A percentile compares a stretch with the other conserved stretches of the same genome.
These are phyloP conservation scores for Penicillium longicatenatum DNA, from an alignment of 495 filamentous ascomycete species.

Conservation along the genomic window DNA sequence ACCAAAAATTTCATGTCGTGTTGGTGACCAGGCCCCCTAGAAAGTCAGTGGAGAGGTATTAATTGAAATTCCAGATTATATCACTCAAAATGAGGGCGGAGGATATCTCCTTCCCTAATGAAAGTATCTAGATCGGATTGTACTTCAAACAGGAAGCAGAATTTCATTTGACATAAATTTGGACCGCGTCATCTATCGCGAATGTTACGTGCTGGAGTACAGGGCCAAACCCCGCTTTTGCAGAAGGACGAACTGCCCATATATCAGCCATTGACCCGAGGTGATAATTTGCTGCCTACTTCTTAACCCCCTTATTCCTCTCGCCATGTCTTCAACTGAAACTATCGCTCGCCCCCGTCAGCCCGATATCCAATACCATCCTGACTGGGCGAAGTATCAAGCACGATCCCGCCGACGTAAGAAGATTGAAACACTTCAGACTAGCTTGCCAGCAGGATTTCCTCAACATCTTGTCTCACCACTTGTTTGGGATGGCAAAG, in stretches of 20 bases:
- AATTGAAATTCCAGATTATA: no score
- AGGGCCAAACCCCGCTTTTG: conserved; percentile 1
- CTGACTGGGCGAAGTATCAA: conserved; percentile 57
- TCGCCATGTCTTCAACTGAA: conserved; percentile 28
- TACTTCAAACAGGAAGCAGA: background rate
- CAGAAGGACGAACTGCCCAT: background rate
- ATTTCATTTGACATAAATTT: background rate
- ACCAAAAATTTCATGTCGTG: no score
- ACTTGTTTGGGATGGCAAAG: conserved; percentile 61
- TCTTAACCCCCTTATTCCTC: background rate
- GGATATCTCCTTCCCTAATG: no score
- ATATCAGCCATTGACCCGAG: background rate
- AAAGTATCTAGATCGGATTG: background rate
- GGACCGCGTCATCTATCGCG: conserved; percentile 1
- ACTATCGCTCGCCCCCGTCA: conserved; percentile 34
- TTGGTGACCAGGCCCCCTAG: no score
- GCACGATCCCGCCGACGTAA: conserved; percentile 49
- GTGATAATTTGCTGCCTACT: background rate
- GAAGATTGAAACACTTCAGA: conserved; percentile 41
- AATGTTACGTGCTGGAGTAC: background rate
- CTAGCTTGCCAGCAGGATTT: conserved; percentile 52
- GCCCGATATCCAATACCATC: conserved; percentile 59
- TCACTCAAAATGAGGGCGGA: no score
- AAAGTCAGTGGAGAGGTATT: no score
- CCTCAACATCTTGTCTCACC: conserved; percentile 48